These are phyloP conservation scores for Fragilaria crotonensis DNA, from an alignment of 108 stramenopile genomes.

Conservation along the genomic window DNA sequence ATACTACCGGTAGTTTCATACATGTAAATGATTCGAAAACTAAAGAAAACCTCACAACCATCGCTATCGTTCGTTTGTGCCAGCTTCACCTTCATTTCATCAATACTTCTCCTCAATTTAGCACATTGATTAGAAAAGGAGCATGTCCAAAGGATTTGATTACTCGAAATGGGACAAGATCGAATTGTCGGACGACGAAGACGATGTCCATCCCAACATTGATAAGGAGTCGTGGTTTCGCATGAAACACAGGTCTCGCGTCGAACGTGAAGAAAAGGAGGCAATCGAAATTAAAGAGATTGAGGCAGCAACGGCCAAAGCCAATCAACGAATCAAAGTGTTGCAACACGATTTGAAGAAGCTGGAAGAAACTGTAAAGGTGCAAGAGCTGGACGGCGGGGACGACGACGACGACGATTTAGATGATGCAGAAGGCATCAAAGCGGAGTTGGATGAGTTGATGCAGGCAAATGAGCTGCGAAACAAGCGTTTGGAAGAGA, in stretches of 20 bases:
- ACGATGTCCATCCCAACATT: conserved; percentile 98
- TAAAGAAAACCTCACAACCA: too few relatives aligned
- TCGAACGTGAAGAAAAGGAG: conserved; percentile 90
- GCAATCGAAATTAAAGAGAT: conserved; percentile 84
- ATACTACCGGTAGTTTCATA: too few relatives aligned
- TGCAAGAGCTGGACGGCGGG: conserved; percentile 26
- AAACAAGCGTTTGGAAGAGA: conserved; percentile 74
- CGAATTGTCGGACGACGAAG: conserved; percentile 96
- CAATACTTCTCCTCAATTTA: too few relatives aligned
- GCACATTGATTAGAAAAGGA: too few relatives aligned
- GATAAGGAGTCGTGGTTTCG: conserved; percentile 96
- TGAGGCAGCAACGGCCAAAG: conserved; percentile 52
- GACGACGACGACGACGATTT: conserved; percentile 78
- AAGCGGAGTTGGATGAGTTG: conserved; percentile 74
- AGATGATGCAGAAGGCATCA: conserved; percentile 76
- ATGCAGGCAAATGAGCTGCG: conserved; percentile 44
- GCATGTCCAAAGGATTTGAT: conserved; percentile 90
- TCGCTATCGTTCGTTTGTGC: too few relatives aligned
- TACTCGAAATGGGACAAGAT: conserved; percentile 98
- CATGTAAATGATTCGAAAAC: too few relatives aligned
- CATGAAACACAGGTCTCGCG: conserved; percentile 89
- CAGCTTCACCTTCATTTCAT: too few relatives aligned
- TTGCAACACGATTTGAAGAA: conserved; percentile 52
- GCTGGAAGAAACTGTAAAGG: conserved; percentile 20
- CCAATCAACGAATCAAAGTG: conserved; percentile 78